Percentiles rank a stretch among this genome's conserved stretches.
Evolutionary conservation across 164 flowering plant species (phyloP).

Genomic region (Akebia trifoliata): DNA sequence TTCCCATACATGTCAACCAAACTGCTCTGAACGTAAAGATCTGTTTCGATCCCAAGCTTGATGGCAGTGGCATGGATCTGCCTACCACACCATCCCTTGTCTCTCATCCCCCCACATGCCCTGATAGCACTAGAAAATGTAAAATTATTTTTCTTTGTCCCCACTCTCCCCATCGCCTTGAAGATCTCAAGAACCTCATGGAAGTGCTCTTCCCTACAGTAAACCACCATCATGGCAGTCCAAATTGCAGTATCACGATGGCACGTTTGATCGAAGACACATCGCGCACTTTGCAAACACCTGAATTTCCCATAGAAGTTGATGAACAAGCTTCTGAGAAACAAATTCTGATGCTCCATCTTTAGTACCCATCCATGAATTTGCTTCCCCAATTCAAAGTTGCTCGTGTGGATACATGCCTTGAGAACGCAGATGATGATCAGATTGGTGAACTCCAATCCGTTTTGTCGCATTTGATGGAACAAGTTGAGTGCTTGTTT

Average conservation of each 20-base stretch:
- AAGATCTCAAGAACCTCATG: constrained; percentile 32
- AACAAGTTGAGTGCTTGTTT: constrained; percentile 36
- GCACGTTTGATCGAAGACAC: constrained; percentile 33
- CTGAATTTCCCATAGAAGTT: constrained; percentile 43
- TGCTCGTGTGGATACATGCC: constrained; percentile 33
- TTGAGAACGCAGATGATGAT: constrained; percentile 39
- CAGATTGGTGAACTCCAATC: constrained; percentile 9
- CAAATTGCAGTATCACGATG: constrained; percentile 39
- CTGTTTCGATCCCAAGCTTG: constrained; percentile 40
- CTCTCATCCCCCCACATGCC: constrained; percentile 47
- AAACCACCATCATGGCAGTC: constrained; percentile 43
- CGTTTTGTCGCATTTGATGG: constrained; percentile 20
- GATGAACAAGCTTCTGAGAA: constrained; percentile 38
- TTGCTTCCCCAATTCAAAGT: constrained; percentile 43
- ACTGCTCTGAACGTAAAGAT: constrained; percentile 43
- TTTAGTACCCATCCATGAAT: constrained; percentile 52
- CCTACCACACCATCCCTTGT: constrained; percentile 31
- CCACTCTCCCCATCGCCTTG: constrained; percentile 47
- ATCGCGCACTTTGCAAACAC: constrained; percentile 25
- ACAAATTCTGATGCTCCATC: constrained; percentile 26
- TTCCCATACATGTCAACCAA: constrained; percentile 64
- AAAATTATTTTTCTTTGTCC: constrained; percentile 37
- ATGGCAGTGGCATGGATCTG: constrained; percentile 56
- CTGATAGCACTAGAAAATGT: constrained; percentile 47
- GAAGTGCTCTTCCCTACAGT: constrained; percentile 29